Evolutionary conservation across 768 basidiomycete genomes (phyloP).

Genomic region (Suillus placidus): DNA sequence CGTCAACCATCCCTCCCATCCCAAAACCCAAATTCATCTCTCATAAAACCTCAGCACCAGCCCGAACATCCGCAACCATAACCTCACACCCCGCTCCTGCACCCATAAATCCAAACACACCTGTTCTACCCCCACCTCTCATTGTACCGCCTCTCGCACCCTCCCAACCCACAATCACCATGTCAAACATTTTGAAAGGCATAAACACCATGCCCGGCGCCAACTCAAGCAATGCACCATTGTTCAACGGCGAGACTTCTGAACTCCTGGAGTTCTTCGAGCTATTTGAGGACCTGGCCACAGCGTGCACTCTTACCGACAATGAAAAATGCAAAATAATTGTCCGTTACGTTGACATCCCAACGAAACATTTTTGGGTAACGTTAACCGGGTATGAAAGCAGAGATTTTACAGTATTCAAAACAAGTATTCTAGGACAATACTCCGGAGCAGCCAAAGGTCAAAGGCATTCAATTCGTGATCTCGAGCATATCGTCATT

Average conservation of each 20-base stretch:
- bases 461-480: not conserved
- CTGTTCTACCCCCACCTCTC: too few species aligned
- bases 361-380: constrained; percentile 11
- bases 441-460: not conserved
- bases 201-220: too few species aligned
- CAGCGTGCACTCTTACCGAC: not conserved
- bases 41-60: too few species aligned
- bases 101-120: too few species aligned
- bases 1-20: too few species aligned
- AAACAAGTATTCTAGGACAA: not conserved
- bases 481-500: not conserved
- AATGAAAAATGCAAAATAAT: constrained; percentile 9
- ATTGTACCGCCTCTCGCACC: too few species aligned
- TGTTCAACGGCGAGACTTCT: constrained; percentile 8
- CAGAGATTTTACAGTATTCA: constrained; percentile 8
- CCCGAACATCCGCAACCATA: too few species aligned
- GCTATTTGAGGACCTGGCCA: not conserved
- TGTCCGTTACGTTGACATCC: constrained; percentile 3
- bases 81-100: too few species aligned
- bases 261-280: constrained; percentile 14
- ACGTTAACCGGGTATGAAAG: constrained; percentile 8
- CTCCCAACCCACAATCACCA: too few species aligned
- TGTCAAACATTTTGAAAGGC: too few species aligned
- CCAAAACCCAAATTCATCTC: too few species aligned
- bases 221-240: too few species aligned